Evolutionary conservation across 225 moss, liverwort and hornwort genomes (phyloP).

Genomic region (Antitrichia curtipendula): DNA sequence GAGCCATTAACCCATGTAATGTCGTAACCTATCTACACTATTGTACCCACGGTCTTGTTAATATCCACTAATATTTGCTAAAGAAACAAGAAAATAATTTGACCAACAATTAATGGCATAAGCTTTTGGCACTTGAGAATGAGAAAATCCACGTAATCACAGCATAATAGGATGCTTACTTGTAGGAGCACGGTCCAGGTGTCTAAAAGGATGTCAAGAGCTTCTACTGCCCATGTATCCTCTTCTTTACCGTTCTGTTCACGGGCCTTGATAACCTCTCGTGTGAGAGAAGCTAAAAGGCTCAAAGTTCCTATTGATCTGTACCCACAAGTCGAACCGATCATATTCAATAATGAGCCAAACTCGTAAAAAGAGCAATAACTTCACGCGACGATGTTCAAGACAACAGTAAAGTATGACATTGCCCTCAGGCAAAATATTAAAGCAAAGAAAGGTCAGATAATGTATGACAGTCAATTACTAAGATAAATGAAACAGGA

Average conservation of each 20-base stretch:
- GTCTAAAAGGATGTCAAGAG: slow-evolving; percentile 88
- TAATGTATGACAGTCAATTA: background rate
- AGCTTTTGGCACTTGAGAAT: background rate
- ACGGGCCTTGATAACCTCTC: slow-evolving; percentile 85
- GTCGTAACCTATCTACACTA: background rate
- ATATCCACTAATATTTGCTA: background rate
- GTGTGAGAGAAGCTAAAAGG: slow-evolving; percentile 90
- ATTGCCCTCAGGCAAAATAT: background rate
- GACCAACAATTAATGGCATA: background rate
- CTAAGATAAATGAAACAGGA: background rate
- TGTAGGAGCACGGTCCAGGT: slow-evolving; percentile 96
- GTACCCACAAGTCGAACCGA: slow-evolving; percentile 1
- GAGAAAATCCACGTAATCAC: background rate
- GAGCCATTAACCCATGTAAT: background rate
- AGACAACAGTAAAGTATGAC: background rate
- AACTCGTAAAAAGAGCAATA: background rate
- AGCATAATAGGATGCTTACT: slow-evolving; percentile 28
- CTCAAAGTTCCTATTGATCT: slow-evolving; percentile 88
- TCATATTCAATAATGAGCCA: background rate
- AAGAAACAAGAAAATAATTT: background rate
- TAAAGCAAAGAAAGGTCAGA: background rate
- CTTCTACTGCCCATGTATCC: slow-evolving; percentile 88
- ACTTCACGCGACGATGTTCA: background rate
- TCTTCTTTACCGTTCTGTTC: slow-evolving; percentile 65
- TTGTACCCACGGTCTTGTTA: background rate